Percentiles rank a stretch among this genome's conserved stretches.
Evolutionary conservation across 345 rosid genomes (phyloP).

Genomic region (Corchorus capsularis): DNA sequence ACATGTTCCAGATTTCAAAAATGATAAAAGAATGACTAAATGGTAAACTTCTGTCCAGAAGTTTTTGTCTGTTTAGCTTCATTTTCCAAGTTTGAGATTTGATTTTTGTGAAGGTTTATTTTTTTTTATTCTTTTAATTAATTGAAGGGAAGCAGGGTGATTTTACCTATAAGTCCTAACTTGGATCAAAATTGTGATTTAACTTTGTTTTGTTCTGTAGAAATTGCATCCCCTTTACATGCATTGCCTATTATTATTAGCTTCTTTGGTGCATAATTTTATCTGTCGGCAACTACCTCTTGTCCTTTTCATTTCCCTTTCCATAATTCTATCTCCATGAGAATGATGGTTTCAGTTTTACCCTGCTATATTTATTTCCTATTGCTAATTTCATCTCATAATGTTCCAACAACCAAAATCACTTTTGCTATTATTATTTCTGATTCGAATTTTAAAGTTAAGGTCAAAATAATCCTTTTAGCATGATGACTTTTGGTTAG

Average conservation of each 20-base stretch:
- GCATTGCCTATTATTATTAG: background rate
- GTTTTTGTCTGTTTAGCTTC: conserved; percentile 10
- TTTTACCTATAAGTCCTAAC: background rate
- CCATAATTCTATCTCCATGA: background rate
- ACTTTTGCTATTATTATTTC: background rate
- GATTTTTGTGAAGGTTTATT: background rate
- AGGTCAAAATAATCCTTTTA: background rate
- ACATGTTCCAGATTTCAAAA: background rate
- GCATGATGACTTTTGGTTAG: background rate
- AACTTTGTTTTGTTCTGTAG: conserved; percentile 2
- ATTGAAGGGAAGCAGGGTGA: background rate
- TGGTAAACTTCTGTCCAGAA: background rate
- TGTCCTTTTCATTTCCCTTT: conserved; percentile 11
- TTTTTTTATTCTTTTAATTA: background rate
- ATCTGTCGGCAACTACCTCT: conserved; percentile 11
- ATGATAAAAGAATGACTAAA: background rate
- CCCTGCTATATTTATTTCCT: background rate
- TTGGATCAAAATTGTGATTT: background rate
- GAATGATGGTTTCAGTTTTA: background rate
- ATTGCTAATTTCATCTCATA: background rate
- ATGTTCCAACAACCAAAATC: background rate
- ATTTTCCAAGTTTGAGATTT: background rate
- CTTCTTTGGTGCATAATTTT: background rate
- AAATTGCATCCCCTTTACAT: background rate
- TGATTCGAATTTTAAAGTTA: background rate